Conservation (phyloP, 768 basidiomycete species). For the Cystobasidium onofrii region DNA sequence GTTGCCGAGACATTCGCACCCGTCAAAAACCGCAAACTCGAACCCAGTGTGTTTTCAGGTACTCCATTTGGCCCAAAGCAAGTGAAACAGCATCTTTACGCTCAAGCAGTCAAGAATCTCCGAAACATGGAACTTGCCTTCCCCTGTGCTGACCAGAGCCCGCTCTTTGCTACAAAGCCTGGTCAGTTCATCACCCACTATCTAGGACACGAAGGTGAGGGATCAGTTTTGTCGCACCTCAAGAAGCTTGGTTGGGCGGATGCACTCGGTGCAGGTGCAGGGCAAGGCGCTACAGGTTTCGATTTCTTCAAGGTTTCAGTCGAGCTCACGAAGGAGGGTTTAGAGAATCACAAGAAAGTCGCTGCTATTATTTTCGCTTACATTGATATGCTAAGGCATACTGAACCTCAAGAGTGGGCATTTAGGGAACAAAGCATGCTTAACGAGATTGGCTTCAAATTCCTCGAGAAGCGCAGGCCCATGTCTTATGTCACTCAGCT, state of each 20-base stretch:
- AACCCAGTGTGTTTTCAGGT: constrained; percentile 38
- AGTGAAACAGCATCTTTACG: constrained; percentile 44
- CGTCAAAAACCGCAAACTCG: constrained; percentile 40
- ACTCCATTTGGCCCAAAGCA: constrained; percentile 38
- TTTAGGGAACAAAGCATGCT: constrained; percentile 69
- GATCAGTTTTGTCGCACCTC: constrained; percentile 74
- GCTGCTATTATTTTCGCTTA: constrained; percentile 70
- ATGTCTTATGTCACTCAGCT: constrained; percentile 71
- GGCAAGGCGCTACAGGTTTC: constrained; percentile 64
- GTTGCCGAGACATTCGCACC: constrained; percentile 42
- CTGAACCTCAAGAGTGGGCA: constrained; percentile 51
- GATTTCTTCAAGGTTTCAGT: constrained; percentile 79
- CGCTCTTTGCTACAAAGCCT: constrained; percentile 59
- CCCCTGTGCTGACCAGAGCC: constrained; percentile 47
- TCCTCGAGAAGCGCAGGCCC: constrained; percentile 71
- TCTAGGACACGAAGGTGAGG: constrained; percentile 65
- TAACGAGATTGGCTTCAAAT: constrained; percentile 68
- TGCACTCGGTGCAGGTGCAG: constrained; percentile 59
- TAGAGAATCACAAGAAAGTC: constrained; percentile 64
- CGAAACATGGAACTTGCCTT: constrained; percentile 48
- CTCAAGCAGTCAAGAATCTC: constrained; percentile 48
- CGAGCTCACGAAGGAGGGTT: constrained; percentile 73
- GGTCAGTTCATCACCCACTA: constrained; percentile 66
- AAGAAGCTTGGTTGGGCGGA: constrained; percentile 51
- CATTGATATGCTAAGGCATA: constrained; percentile 47